A percentile compares a stretch with the other conserved stretches of the same genome.
These are phyloP conservation scores for Metschnikowia hibisci DNA, from an alignment of 805 yeast genomes.

Conservation along the genomic window DNA sequence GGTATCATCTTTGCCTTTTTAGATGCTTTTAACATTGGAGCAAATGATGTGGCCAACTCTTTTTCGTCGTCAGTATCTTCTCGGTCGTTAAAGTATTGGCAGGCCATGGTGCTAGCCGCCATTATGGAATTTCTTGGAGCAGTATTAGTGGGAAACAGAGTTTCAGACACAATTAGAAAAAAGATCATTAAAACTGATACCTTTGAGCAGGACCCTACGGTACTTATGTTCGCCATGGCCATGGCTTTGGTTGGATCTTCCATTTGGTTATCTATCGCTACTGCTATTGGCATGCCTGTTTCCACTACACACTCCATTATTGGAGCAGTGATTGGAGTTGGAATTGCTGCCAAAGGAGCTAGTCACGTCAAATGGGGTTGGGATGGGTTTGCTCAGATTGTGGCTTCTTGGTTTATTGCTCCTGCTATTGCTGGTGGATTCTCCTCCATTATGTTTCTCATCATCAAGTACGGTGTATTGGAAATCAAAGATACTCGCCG, in stretches of 20 bases:
- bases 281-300: slow-evolving; percentile 68
- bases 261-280: slow-evolving; percentile 64
- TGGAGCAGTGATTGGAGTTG: slow-evolving; percentile 72
- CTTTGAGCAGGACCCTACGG: slow-evolving; percentile 57
- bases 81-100: slow-evolving; percentile 64
- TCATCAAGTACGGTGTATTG: slow-evolving; percentile 57
- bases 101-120: slow-evolving; percentile 70
- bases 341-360: slow-evolving; percentile 69
- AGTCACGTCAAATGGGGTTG: slow-evolving; percentile 68
- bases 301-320: slow-evolving; percentile 78
- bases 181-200: slow-evolving; percentile 53
- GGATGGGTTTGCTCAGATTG: slow-evolving; percentile 66
- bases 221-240: slow-evolving; percentile 70
- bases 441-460: slow-evolving; percentile 54
- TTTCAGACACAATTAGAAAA: slow-evolving; percentile 66
- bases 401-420: slow-evolving; percentile 80
- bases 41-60: slow-evolving; percentile 79
- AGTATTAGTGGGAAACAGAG: slow-evolving; percentile 67
- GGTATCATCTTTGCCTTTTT: slow-evolving; percentile 67
- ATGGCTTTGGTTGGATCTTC: slow-evolving; percentile 75
- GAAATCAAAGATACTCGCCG: slow-evolving; percentile 46
- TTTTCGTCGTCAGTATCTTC: slow-evolving; percentile 75
- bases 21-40: slow-evolving; percentile 79
- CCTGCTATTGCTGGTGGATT: slow-evolving; percentile 65
- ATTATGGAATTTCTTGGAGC: slow-evolving; percentile 75